Conservation (phyloP, 2,329 filamentous ascomycete species). For the Neofusicoccum umdonicola region DNA sequence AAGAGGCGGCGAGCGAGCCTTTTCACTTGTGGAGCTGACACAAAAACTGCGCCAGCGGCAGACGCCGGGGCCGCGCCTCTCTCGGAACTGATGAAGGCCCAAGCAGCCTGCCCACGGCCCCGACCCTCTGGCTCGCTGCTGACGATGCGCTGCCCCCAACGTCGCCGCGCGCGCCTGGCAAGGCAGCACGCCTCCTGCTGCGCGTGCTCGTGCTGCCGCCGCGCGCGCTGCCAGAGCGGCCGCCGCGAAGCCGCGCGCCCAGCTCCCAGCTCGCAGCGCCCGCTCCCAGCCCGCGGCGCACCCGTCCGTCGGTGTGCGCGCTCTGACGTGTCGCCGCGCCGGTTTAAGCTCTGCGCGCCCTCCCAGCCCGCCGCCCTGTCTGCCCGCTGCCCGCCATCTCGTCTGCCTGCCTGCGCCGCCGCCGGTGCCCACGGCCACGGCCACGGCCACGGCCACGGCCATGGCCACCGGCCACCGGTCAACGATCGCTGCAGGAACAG, state of each 20-base stretch:
- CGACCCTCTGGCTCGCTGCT: background rate
- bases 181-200: too few relatives aligned
- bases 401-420: background rate
- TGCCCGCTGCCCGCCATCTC: background rate
- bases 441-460: too few relatives aligned
- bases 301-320: background rate
- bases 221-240: too few relatives aligned
- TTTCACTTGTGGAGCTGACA: slow-evolving; percentile 9
- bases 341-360: background rate
- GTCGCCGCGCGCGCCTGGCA: too few relatives aligned
- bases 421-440: too few relatives aligned
- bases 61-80: background rate
- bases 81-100: background rate
- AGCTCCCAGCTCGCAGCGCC: background rate
- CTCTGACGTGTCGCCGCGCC: slow-evolving; percentile 3
- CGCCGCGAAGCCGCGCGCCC: background rate
- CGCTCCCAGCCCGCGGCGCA: background rate
- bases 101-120: background rate
- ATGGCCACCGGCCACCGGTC: too few relatives aligned
- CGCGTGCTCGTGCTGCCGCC: background rate
- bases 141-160: background rate
- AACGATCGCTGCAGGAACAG: background rate
- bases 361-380: background rate
- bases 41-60: slow-evolving; percentile 5
- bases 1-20: slow-evolving; percentile 8